Conservation (phyloP, 768 basidiomycete species). For the Dentipellis sp. region DNA sequence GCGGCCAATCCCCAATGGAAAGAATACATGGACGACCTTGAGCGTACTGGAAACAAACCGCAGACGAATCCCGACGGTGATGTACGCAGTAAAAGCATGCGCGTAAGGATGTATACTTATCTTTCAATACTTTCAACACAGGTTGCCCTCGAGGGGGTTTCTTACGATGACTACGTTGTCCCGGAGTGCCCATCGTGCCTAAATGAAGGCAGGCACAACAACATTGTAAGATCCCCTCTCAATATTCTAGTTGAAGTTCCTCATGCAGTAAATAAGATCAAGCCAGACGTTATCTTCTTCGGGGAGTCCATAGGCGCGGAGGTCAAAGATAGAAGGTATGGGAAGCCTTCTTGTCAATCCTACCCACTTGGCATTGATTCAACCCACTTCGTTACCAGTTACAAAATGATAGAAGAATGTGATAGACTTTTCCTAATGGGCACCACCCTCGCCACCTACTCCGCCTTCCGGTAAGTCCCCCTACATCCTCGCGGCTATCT, state of each 20-base stretch:
- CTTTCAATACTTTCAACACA: slow-evolving; percentile 19
- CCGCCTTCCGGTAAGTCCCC: slow-evolving; percentile 62
- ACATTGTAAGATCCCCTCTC: slow-evolving; percentile 35
- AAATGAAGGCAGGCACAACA: slow-evolving; percentile 43
- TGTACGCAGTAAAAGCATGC: slow-evolving; percentile 33
- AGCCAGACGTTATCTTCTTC: slow-evolving; percentile 81
- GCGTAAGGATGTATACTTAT: background rate
- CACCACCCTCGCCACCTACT: slow-evolving; percentile 89
- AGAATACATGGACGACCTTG: slow-evolving; percentile 53
- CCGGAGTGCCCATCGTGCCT: slow-evolving; percentile 70
- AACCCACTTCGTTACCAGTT: slow-evolving; percentile 29
- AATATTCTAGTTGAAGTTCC: slow-evolving; percentile 10
- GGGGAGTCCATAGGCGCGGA: slow-evolving; percentile 73
- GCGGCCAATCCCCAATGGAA: slow-evolving; percentile 74
- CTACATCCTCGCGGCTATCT: background rate
- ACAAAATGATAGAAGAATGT: slow-evolving; percentile 43
- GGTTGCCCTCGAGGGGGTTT: slow-evolving; percentile 73
- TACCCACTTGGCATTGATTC: background rate
- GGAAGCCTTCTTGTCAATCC: slow-evolving; percentile 17
- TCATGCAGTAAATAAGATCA: slow-evolving; percentile 37
- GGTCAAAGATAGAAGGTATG: slow-evolving; percentile 64
- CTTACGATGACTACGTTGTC: slow-evolving; percentile 69
- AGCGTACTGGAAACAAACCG: slow-evolving; percentile 44
- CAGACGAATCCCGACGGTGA: slow-evolving; percentile 93
- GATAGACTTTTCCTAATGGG: slow-evolving; percentile 76